Evolutionary conservation across 2,329 filamentous ascomycete genomes (phyloP), one percentile per base, ranked within the genome.

Genomic region (Dothistroma pini): DNA sequence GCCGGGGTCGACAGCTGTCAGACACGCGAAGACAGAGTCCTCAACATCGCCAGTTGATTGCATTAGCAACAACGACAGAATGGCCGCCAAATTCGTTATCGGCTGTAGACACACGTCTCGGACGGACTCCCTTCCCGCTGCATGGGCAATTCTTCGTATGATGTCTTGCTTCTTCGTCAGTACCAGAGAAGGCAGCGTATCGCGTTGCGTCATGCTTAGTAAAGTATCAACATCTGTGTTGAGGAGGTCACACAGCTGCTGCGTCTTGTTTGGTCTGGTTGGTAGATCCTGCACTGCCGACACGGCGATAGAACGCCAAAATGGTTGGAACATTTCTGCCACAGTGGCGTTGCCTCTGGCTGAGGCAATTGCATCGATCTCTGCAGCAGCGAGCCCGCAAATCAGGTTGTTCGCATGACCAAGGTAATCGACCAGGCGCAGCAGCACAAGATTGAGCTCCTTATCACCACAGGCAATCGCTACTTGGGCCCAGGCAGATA

Each of bases 161-260:
- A 96, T 83, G 60, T 96, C 90, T 60, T 82, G 83, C 69, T 89
- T 89, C 71, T 88, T 89, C 48, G 85, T 88, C 44, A 96, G 79
- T 2, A 99, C 90, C 19, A 99, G 82, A 77, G 90, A 92, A 1
- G 96, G 95, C 9, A 99, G 76, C 8, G 93, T 93, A 68, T 95
- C 85, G 14, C 85, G 82, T 73, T 97, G 92, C 9, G 93, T 90
- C 19, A 88, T 76, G 14, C 89, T 76, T 10, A 97, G 80, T 50
- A 97, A 86, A 56, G 90, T 86, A 49, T 86, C 82, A 9, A 96
- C 83, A 44, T 85, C 88, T 70, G 91, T 88, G 56, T 88, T 86
- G 41, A 97, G 81, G 32, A 97, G 77, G 65, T 96, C 91, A 25
- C 92, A 91, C 54, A 97, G 82, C 50, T 89, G 83, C 58, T 90